Percentiles rank a stretch among this genome's conserved stretches.
phyloP scores from a whole-genome alignment of 371 early-diverging fungal species.

The Nematocida ironsii region DNA sequence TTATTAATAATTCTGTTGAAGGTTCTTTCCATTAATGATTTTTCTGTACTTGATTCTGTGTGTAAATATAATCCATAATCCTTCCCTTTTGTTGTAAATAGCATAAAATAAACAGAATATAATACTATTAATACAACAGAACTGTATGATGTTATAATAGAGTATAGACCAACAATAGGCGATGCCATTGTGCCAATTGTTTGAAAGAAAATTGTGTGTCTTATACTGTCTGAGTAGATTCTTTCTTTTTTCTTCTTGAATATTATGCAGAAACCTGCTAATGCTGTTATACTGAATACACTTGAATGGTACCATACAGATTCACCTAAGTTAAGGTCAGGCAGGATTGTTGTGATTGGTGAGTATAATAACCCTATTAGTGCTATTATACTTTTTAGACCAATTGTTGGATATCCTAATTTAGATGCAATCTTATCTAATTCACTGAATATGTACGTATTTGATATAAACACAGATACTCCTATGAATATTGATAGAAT shows the following conservation, averaged over 20 bases:
- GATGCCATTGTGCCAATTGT: conserved; percentile 5
- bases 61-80: not conserved
- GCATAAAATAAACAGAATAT: not conserved
- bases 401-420: not conserved
- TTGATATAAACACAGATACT: not conserved
- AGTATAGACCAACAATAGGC: not conserved
- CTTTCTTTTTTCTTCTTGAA: conserved; percentile 1
- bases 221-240: not conserved
- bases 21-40: not conserved
- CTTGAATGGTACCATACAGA: not conserved
- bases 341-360: not conserved
- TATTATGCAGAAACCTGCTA: not conserved
- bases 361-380: not conserved
- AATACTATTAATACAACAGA: not conserved
- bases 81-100: not conserved
- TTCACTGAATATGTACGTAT: not conserved
- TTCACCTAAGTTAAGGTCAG: not conserved
- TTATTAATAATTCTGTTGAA: not conserved
- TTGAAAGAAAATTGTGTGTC: conserved; percentile 22
- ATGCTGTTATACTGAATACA: not conserved
- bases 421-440: conserved; percentile 11
- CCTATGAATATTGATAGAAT: not conserved
- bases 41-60: not conserved
- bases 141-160: not conserved
- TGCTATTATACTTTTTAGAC: not conserved